These are phyloP conservation scores for Bacidia rubella DNA, from an alignment of 495 filamentous ascomycete genomes.

Conservation along the genomic window DNA sequence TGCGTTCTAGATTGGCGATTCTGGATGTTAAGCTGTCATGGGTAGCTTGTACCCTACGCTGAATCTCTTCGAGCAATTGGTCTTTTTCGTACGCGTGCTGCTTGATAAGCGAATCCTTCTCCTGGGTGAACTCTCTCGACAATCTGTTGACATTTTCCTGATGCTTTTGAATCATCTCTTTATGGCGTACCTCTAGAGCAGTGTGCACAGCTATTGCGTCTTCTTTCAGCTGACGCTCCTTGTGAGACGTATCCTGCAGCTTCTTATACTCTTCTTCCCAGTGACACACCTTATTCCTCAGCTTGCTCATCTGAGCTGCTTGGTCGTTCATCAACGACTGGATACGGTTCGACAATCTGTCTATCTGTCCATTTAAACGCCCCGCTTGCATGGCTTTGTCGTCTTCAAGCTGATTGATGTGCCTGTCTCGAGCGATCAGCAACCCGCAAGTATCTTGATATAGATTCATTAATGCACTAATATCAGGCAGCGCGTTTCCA, in stretches of 20 bases:
- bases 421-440: constrained; percentile 30
- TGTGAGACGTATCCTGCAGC: constrained; percentile 29
- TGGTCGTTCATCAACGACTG: constrained; percentile 27
- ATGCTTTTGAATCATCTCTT: constrained; percentile 15
- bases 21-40: constrained; percentile 5
- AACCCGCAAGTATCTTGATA: constrained; percentile 34
- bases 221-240: constrained; percentile 29
- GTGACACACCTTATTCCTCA: constrained; percentile 43
- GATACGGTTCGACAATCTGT: constrained; percentile 38
- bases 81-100: constrained; percentile 17
- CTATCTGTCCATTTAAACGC: constrained; percentile 42
- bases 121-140: constrained; percentile 12
- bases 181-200: constrained; percentile 21
- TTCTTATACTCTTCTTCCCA: constrained; percentile 42
- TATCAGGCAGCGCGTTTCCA: constrained; percentile 36
- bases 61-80: constrained; percentile 18
- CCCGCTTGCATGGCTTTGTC: constrained; percentile 35
- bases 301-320: constrained; percentile 34
- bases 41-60: constrained; percentile 1
- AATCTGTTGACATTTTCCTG: constrained; percentile 15
- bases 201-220: constrained; percentile 34
- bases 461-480: constrained; percentile 32
- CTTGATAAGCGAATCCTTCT: constrained; percentile 15
- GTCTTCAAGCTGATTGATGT: constrained; percentile 32
- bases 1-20: constrained; percentile 6